phyloP scores from a whole-genome alignment of 2,329 filamentous ascomycete genomes.

The Aureobasidium sp. region DNA sequence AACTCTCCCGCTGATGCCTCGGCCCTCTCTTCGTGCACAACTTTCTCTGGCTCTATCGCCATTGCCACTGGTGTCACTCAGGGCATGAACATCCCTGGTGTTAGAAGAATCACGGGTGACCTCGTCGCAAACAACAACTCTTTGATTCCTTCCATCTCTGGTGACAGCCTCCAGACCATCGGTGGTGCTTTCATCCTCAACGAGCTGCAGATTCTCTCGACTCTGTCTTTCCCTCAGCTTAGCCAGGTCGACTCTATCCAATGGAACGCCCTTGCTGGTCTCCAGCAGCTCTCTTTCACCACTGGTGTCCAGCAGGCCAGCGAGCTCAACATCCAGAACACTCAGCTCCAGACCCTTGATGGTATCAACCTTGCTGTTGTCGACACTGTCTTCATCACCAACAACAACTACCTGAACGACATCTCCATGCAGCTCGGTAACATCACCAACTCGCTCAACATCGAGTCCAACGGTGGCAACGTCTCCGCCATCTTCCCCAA shows the following conservation, averaged over 20 bases:
- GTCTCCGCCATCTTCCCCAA: slow-evolving; percentile 70
- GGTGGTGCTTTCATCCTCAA: slow-evolving; percentile 62
- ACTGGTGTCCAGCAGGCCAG: slow-evolving; percentile 60
- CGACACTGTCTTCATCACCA: slow-evolving; percentile 71
- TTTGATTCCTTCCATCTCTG: slow-evolving; percentile 57
- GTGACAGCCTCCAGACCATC: slow-evolving; percentile 57
- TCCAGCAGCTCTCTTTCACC: slow-evolving; percentile 55
- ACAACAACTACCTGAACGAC: slow-evolving; percentile 73
- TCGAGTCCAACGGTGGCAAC: slow-evolving; percentile 72
- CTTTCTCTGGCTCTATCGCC: slow-evolving; percentile 60
- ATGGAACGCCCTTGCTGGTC: slow-evolving; percentile 63
- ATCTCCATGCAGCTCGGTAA: slow-evolving; percentile 74
- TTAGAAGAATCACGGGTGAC: slow-evolving; percentile 52
- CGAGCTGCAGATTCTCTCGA: slow-evolving; percentile 61
- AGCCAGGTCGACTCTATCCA: slow-evolving; percentile 58
- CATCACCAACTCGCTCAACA: slow-evolving; percentile 61
- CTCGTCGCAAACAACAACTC: slow-evolving; percentile 49
- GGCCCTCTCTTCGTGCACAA: slow-evolving; percentile 56
- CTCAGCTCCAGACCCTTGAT: slow-evolving; percentile 67
- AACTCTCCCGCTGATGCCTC: slow-evolving; percentile 54
- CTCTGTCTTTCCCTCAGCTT: slow-evolving; percentile 60
- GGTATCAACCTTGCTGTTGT: slow-evolving; percentile 76
- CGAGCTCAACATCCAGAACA: slow-evolving; percentile 75
- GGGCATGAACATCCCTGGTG: slow-evolving; percentile 56
- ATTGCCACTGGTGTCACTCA: slow-evolving; percentile 53